Conservation (phyloP, 352 stramenopile genomes). For the Globisporangium abappressorium region DNA sequence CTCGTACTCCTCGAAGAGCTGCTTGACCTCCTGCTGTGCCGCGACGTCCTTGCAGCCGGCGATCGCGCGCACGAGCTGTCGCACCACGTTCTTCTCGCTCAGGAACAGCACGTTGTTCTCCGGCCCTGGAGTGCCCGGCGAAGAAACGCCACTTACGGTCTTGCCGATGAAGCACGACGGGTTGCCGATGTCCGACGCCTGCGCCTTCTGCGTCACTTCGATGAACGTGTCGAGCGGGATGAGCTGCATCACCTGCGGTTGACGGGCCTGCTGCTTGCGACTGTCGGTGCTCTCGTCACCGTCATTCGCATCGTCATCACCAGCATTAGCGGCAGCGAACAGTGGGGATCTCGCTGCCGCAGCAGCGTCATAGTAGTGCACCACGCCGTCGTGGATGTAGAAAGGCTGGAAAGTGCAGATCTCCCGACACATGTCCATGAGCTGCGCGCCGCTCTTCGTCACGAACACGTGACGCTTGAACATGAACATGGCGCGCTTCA, state of each 20-base stretch:
- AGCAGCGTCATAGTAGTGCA: neutral
- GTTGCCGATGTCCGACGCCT: constrained; percentile 16
- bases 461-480: constrained; percentile 28
- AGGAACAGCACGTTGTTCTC: constrained; percentile 11
- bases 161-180: constrained; percentile 29
- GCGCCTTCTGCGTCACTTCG: constrained; percentile 10
- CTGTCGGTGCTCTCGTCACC: neutral
- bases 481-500: constrained; percentile 17
- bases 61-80: constrained; percentile 12
- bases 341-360: neutral
- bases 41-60: neutral
- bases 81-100: constrained; percentile 18
- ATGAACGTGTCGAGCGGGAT: constrained; percentile 33
- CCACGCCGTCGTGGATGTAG: constrained; percentile 15
- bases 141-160: neutral
- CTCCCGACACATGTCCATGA: constrained; percentile 29
- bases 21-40: constrained; percentile 1
- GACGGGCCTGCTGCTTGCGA: neutral
- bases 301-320: constrained; percentile 5
- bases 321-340: constrained; percentile 12
- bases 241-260: constrained; percentile 30
- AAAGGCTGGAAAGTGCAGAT: constrained; percentile 31
- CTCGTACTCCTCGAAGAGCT: constrained; percentile 16
- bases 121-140: no score
- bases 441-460: constrained; percentile 11